Percentiles rank a stretch among this genome's conserved stretches.
These are phyloP conservation scores for Euclidium syriacum DNA, from an alignment of 345 rosid species.

Conservation along the genomic window DNA sequence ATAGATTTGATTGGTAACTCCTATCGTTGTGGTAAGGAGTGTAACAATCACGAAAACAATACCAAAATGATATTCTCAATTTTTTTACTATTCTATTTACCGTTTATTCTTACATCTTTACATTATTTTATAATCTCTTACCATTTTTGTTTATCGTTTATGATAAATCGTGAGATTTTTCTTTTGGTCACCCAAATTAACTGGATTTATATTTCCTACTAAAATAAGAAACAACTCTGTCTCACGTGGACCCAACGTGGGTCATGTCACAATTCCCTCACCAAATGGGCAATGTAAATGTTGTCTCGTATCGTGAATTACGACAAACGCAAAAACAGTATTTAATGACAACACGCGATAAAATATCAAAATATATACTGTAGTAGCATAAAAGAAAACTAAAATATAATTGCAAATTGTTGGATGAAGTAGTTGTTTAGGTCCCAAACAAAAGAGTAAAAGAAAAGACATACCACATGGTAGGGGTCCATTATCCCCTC, in stretches of 20 bases:
- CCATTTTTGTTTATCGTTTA: too few relatives aligned
- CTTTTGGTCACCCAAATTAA: not conserved
- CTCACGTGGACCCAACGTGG: constrained; percentile 29
- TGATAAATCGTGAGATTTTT: too few relatives aligned
- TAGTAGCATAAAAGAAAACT: not conserved
- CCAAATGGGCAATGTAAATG: constrained; percentile 20
- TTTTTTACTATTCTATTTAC: too few relatives aligned
- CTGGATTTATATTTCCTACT: not conserved
- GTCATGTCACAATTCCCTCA: constrained; percentile 17
- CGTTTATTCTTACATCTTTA: too few relatives aligned
- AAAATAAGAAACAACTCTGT: constrained; percentile 1
- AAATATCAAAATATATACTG: not conserved
- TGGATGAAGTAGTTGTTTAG: constrained; percentile 9
- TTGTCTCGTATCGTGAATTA: constrained; percentile 24
- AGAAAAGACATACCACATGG: constrained; percentile 26
- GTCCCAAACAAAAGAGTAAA: constrained; percentile 29
- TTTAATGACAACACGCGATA: constrained; percentile 12
- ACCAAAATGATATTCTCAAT: too few relatives aligned
- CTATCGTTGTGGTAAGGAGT: too few relatives aligned
- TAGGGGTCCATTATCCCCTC: constrained; percentile 17
- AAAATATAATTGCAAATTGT: constrained; percentile 6
- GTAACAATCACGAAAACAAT: too few relatives aligned
- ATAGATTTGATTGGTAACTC: too few relatives aligned
- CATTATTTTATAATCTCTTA: too few relatives aligned
- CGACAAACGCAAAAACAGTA: constrained; percentile 5